Percentiles rank a stretch among this genome's conserved stretches.
phyloP scores from a whole-genome alignment of 1,139 yeast species.

The Yamadazyma dendronema region DNA sequence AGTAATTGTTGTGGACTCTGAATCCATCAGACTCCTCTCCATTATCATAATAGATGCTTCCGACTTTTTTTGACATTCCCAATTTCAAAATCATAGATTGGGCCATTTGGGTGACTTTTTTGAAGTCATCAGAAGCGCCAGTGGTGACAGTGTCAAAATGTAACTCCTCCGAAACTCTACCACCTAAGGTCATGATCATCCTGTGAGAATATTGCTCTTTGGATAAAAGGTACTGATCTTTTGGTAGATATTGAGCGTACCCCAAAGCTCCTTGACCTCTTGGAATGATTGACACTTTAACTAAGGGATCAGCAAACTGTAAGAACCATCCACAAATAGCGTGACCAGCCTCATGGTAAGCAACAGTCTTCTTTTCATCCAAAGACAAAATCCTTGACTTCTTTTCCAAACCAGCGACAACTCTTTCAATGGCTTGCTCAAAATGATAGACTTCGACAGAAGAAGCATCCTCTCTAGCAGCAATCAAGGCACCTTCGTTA shows the following conservation, averaged over 20 bases:
- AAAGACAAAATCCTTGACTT: conserved; percentile 67
- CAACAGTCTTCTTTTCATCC: conserved; percentile 71
- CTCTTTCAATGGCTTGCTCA: conserved; percentile 80
- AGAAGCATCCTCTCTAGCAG: conserved; percentile 64
- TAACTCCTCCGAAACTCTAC: conserved; percentile 75
- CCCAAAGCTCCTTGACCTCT: conserved; percentile 85
- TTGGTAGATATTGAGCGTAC: conserved; percentile 79
- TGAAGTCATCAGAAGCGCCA: conserved; percentile 81
- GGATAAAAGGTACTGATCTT: conserved; percentile 66
- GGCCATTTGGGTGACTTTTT: conserved; percentile 75
- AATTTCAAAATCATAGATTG: conserved; percentile 72
- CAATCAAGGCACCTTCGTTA: conserved; percentile 80
- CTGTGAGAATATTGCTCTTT: conserved; percentile 67
- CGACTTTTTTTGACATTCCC: conserved; percentile 74
- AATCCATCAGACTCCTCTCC: conserved; percentile 43
- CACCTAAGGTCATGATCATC: conserved; percentile 81
- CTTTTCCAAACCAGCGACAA: conserved; percentile 77
- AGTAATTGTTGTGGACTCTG: conserved; percentile 66
- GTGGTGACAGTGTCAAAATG: conserved; percentile 77
- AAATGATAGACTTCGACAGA: conserved; percentile 61
- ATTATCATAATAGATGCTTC: conserved; percentile 53
- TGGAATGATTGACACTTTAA: conserved; percentile 79
- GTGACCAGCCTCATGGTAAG: conserved; percentile 83
- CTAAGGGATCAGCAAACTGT: conserved; percentile 70
- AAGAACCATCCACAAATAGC: conserved; percentile 79